These are phyloP conservation scores for Immersiporthe knoxdaviesiana DNA, from an alignment of 2,329 filamentous ascomycete genomes.

Conservation along the genomic window DNA sequence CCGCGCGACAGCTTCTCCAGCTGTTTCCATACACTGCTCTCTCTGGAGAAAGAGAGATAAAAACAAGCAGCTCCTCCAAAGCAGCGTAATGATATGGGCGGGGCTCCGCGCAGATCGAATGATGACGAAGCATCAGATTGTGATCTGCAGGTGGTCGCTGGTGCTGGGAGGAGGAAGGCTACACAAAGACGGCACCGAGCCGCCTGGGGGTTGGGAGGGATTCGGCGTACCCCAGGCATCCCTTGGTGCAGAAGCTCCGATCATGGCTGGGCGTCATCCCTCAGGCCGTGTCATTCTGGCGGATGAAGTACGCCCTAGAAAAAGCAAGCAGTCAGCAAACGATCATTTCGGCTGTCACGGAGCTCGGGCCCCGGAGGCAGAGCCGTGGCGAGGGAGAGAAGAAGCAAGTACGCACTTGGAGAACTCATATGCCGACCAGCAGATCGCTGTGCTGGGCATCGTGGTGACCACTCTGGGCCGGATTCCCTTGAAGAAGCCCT, in stretches of 20 bases:
- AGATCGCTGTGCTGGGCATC: conserved; percentile 99
- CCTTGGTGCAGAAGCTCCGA: background rate
- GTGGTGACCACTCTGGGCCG: conserved; percentile 91
- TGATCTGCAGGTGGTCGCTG: background rate
- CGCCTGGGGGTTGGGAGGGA: background rate
- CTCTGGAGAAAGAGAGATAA: background rate
- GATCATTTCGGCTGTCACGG: background rate
- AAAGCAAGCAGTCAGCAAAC: conserved; percentile 28
- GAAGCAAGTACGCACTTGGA: conserved; percentile 59
- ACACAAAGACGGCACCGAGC: background rate
- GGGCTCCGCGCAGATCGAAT: background rate
- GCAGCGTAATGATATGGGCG: background rate
- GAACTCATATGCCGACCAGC: conserved; percentile 81
- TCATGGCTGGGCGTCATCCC: background rate
- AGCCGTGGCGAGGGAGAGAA: background rate
- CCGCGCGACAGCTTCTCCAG: conserved; percentile 1
- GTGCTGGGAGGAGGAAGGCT: conserved; percentile 6
- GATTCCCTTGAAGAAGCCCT: conserved; percentile 91
- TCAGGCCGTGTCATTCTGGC: conserved; percentile 51
- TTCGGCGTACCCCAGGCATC: background rate
- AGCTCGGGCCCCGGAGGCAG: background rate
- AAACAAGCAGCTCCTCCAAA: background rate
- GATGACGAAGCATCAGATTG: background rate
- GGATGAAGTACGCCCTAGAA: conserved; percentile 63
- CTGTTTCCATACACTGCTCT: background rate